A percentile compares a stretch with the other conserved stretches of the same genome.
These are phyloP conservation scores for Ustilago vetiveriae DNA, from an alignment of 1,284 basidiomycete species.

Conservation along the genomic window DNA sequence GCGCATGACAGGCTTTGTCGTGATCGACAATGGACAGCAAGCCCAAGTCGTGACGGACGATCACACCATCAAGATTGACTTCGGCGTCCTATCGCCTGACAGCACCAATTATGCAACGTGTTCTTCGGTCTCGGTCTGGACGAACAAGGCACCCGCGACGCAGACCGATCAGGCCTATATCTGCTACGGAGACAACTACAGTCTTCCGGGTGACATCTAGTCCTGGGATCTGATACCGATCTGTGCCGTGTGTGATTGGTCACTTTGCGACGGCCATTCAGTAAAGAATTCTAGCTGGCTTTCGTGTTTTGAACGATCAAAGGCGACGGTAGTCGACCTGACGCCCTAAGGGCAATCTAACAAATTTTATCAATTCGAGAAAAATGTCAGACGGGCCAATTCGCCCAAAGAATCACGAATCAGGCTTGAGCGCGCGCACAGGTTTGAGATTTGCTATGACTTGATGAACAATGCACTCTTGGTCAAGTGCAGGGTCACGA, in stretches of 20 bases:
- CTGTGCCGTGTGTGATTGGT: too few relatives aligned
- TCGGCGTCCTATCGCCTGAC: background rate
- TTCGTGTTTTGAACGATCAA: too few relatives aligned
- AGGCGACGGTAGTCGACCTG: too few relatives aligned
- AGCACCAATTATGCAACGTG: background rate
- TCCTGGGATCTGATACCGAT: too few relatives aligned
- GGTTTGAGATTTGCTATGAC: too few relatives aligned
- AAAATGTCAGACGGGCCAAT: background rate
- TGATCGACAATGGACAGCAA: background rate
- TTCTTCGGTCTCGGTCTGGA: background rate
- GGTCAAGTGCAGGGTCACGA: constrained; percentile 1
- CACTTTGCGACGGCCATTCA: too few relatives aligned
- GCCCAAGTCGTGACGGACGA: background rate
- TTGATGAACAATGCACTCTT: too few relatives aligned
- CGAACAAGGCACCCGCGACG: background rate
- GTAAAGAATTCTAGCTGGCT: too few relatives aligned
- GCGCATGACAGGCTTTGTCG: background rate
- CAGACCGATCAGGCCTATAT: background rate
- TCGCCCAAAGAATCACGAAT: background rate
- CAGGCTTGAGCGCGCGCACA: background rate
- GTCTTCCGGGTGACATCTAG: background rate
- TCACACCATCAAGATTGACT: background rate
- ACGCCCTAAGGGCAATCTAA: too few relatives aligned
- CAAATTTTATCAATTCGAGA: too few relatives aligned
- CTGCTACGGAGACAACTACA: background rate